These are phyloP conservation scores for Globisporangium nagaii DNA, from an alignment of 352 stramenopile genomes.

Conservation along the genomic window DNA sequence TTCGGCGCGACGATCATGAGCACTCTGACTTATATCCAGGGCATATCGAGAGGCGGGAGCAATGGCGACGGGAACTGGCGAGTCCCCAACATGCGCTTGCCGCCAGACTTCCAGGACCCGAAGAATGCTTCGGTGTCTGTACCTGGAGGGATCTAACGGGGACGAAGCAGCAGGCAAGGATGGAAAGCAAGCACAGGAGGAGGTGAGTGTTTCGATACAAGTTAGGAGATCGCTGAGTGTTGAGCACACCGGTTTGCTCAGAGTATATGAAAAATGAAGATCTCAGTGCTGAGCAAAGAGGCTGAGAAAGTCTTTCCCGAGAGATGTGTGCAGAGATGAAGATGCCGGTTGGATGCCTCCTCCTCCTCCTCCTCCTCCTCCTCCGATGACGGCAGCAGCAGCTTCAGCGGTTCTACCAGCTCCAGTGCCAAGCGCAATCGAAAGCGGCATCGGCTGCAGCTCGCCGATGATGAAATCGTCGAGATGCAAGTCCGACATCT, in stretches of 20 bases:
- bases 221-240: too few species aligned
- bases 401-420: conserved; percentile 9
- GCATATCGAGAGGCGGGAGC: not conserved
- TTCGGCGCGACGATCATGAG: conserved; percentile 80
- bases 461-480: conserved; percentile 62
- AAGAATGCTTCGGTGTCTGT: not conserved
- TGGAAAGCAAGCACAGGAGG: too few species aligned
- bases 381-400: conserved; percentile 1
- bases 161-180: not conserved
- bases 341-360: conserved; percentile 4
- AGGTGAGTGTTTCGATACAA: too few species aligned
- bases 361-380: not conserved
- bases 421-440: not conserved
- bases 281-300: conserved; percentile 71
- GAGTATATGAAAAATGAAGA: not conserved
- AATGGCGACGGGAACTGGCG: not conserved
- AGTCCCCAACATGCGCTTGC: conserved; percentile 14
- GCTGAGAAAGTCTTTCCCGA: conserved; percentile 74
- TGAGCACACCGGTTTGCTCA: too few species aligned
- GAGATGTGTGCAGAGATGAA: conserved; percentile 53
- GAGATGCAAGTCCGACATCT: conserved; percentile 60
- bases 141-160: not conserved
- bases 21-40: conserved; percentile 64
- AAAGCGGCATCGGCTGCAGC: conserved; percentile 7
- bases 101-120: conserved; percentile 3